Percentiles rank a stretch among this genome's conserved stretches.
phyloP scores from a whole-genome alignment of 805 yeast genomes.

The Metschnikowia noctiluminum region DNA sequence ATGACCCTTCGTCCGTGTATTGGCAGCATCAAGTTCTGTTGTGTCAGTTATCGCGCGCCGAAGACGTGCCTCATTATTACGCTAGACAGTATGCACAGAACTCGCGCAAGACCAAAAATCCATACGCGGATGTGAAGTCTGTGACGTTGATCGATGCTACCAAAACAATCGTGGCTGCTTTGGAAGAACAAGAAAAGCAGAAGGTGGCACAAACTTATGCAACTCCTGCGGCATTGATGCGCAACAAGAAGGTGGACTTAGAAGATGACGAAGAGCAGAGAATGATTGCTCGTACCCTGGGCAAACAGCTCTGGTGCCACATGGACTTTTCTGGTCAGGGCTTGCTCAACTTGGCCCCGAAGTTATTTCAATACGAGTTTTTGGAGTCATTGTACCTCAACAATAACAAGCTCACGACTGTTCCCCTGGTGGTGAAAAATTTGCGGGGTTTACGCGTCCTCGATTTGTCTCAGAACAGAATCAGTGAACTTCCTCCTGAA shows the following conservation, averaged over 20 bases:
- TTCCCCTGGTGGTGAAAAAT: constrained; percentile 68
- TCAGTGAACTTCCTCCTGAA: constrained; percentile 75
- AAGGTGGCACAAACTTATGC: constrained; percentile 29
- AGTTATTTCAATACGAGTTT: constrained; percentile 76
- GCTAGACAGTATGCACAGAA: constrained; percentile 79
- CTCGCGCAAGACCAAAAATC: constrained; percentile 47
- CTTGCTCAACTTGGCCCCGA: constrained; percentile 63
- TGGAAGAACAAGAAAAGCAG: constrained; percentile 39
- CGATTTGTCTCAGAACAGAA: constrained; percentile 77
- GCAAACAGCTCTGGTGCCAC: constrained; percentile 90
- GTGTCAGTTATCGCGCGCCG: constrained; percentile 62
- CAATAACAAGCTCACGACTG: constrained; percentile 68
- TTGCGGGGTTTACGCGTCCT: constrained; percentile 74
- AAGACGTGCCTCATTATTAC: constrained; percentile 71
- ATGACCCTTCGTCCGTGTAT: constrained; percentile 42
- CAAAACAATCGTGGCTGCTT: constrained; percentile 30
- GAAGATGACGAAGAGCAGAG: constrained; percentile 66
- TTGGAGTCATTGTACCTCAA: constrained; percentile 82
- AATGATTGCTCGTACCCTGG: constrained; percentile 54
- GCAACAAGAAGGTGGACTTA: constrained; percentile 43
- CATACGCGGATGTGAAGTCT: constrained; percentile 35
- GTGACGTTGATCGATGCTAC: constrained; percentile 43
- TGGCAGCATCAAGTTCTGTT: constrained; percentile 83
- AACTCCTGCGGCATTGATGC: constrained; percentile 34
- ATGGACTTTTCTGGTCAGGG: constrained; percentile 91